phyloP scores from a whole-genome alignment of 192 early-diverging fungal species.

The Backusella morwellensis region DNA sequence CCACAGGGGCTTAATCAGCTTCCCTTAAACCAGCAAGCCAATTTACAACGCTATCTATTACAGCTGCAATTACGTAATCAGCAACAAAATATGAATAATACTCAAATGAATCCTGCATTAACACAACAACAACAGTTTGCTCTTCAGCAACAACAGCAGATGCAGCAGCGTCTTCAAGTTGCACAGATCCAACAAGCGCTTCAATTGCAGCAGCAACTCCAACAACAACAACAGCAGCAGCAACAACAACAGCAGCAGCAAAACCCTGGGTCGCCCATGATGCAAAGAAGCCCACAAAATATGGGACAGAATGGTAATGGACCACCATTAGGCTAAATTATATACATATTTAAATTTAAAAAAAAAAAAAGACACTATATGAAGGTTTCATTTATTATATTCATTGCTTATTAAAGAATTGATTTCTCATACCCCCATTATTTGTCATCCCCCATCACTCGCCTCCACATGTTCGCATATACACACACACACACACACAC shows the following conservation, averaged over 20 bases:
- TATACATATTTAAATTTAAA: background rate
- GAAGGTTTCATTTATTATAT: background rate
- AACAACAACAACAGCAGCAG: conserved; percentile 7
- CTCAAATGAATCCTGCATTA: conserved; percentile 4
- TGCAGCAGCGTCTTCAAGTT: conserved; percentile 17
- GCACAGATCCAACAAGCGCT: conserved; percentile 24
- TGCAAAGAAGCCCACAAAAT: conserved; percentile 21
- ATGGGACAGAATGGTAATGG: conserved; percentile 12
- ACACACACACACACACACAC: background rate
- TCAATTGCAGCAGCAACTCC: conserved; percentile 32
- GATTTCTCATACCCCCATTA: background rate
- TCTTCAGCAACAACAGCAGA: conserved; percentile 18
- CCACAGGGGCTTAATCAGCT: conserved; percentile 15
- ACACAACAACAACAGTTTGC: conserved; percentile 7
- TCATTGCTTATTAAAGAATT: background rate
- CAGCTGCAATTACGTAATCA: conserved; percentile 35
- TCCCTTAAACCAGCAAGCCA: conserved; percentile 21
- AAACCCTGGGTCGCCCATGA: background rate
- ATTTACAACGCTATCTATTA: conserved; percentile 34
- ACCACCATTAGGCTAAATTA: background rate
- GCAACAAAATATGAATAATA: conserved; percentile 2
- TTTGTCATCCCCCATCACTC: background rate
- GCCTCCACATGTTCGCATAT: background rate
- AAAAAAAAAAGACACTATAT: background rate
- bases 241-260: conserved; percentile 29